Evolutionary conservation across 2,329 filamentous ascomycete genomes (phyloP).

Genomic region (Penicillium brevicompactum): DNA sequence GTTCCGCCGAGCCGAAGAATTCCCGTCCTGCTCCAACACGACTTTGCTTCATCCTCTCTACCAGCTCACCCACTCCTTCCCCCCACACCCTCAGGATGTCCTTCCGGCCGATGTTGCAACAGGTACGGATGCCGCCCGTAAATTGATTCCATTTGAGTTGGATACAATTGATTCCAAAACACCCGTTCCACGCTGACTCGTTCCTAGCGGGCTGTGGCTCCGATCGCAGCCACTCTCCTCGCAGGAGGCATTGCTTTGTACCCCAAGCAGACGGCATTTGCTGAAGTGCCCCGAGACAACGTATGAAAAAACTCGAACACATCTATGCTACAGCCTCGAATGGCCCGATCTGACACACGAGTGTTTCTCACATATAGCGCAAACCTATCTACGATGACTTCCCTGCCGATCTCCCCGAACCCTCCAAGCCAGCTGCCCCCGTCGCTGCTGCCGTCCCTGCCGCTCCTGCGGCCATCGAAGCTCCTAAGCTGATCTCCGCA

Average conservation of each 20-base stretch:
- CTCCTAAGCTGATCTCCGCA: conserved; percentile 19
- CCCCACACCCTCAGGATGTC: conserved; percentile 37
- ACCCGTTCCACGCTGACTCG: conserved; percentile 26
- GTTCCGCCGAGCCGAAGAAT: conserved; percentile 32
- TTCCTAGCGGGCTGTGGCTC: conserved; percentile 41
- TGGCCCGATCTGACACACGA: conserved; percentile 15
- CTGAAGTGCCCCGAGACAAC: conserved; percentile 43
- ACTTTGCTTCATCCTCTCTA: conserved; percentile 29
- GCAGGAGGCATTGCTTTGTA: conserved; percentile 43
- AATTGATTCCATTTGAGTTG: neutral
- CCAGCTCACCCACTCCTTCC: conserved; percentile 16
- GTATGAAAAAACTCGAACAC: conserved; percentile 29
- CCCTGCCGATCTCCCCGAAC: conserved; percentile 34
- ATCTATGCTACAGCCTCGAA: neutral
- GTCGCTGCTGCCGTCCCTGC: conserved; percentile 12
- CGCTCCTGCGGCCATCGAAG: conserved; percentile 10
- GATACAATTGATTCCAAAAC: conserved; percentile 17
- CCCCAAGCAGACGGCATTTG: conserved; percentile 44
- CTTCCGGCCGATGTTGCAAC: conserved; percentile 45
- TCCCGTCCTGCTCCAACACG: conserved; percentile 31
- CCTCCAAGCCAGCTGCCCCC: conserved; percentile 21
- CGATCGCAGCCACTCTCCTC: conserved; percentile 43
- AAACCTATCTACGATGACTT: conserved; percentile 50
- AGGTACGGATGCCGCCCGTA: conserved; percentile 31
- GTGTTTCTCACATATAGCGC: conserved; percentile 29